A percentile compares a stretch with the other conserved stretches of the same genome.
phyloP scores from a whole-genome alignment of 2,329 filamentous ascomycete genomes.

The Westerdykella ornata region DNA sequence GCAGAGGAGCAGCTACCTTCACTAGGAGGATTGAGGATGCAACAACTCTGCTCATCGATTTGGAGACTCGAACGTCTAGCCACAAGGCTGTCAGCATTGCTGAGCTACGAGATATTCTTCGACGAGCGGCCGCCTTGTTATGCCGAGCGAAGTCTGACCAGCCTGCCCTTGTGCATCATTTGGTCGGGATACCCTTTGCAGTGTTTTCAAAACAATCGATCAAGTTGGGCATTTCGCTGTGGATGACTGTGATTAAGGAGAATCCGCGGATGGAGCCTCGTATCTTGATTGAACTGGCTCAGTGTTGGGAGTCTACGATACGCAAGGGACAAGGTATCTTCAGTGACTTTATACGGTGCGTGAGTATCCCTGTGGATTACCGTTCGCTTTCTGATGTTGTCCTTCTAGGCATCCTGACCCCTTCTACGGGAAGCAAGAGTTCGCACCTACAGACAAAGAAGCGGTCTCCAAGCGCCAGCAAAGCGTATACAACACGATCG shows the following conservation, averaged over 20 bases:
- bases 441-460: slow-evolving; percentile 80
- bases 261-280: slow-evolving; percentile 83
- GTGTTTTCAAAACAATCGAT: slow-evolving; percentile 94
- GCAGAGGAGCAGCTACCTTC: slow-evolving; percentile 16
- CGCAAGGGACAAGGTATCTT: slow-evolving; percentile 75
- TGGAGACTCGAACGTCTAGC: slow-evolving; percentile 64
- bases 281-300: slow-evolving; percentile 76
- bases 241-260: slow-evolving; percentile 95
- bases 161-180: slow-evolving; percentile 71
- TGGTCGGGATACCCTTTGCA: slow-evolving; percentile 87
- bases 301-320: slow-evolving; percentile 85
- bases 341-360: slow-evolving; percentile 59
- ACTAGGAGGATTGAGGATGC: slow-evolving; percentile 46
- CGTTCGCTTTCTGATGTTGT: background rate
- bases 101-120: slow-evolving; percentile 73
- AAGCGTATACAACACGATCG: slow-evolving; percentile 70
- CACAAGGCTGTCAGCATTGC: slow-evolving; percentile 63
- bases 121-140: slow-evolving; percentile 77
- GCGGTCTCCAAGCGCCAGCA: slow-evolving; percentile 69
- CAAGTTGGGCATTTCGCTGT: slow-evolving; percentile 89
- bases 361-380: slow-evolving; percentile 5
- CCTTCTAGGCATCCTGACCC: slow-evolving; percentile 61
- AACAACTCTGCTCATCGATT: slow-evolving; percentile 57
- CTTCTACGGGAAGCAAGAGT: slow-evolving; percentile 86
- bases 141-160: slow-evolving; percentile 72